phyloP scores from a whole-genome alignment of 1,284 basidiomycete genomes.

The Cryptococcus sp. region DNA sequence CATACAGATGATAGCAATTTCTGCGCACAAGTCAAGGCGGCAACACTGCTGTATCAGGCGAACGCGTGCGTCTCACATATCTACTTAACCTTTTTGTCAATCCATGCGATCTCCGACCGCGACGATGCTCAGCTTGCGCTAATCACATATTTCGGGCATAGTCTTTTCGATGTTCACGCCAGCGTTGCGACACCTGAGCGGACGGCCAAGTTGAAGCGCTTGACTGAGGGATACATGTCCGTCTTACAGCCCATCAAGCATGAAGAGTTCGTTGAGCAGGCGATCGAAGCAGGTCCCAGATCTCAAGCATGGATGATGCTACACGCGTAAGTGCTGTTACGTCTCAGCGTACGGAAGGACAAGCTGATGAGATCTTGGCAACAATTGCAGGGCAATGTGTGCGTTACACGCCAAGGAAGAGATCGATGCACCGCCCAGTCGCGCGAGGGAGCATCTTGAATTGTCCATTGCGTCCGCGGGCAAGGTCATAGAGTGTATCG shows the following conservation, averaged over 20 bases:
- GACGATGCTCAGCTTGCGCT: too few relatives aligned
- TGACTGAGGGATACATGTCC: constrained; percentile 31
- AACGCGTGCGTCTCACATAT: constrained; percentile 17
- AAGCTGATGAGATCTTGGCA: too few relatives aligned
- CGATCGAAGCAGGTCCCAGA: constrained; percentile 9
- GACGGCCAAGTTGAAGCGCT: constrained; percentile 19
- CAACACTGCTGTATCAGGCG: constrained; percentile 29
- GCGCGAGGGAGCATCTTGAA: constrained; percentile 21
- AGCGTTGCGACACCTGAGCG: constrained; percentile 18
- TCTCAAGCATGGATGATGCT: constrained; percentile 31
- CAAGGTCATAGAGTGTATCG: constrained; percentile 25
- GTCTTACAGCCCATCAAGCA: constrained; percentile 17
- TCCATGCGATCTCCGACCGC: constrained; percentile 1
- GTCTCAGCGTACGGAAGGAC: background rate
- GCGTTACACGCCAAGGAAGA: constrained; percentile 33
- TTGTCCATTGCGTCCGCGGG: constrained; percentile 25
- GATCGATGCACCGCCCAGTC: constrained; percentile 22
- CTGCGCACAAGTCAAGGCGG: constrained; percentile 25
- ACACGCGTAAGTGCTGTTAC: constrained; percentile 22
- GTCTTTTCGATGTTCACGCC: constrained; percentile 23
- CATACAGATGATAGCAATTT: constrained; percentile 18
- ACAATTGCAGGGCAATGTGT: constrained; percentile 12
- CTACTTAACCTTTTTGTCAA: background rate
- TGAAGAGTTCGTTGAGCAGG: constrained; percentile 9
- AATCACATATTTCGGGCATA: background rate